Evolutionary conservation across 495 filamentous ascomycete species (phyloP).

Genomic region (Daldinia bambusicola): DNA sequence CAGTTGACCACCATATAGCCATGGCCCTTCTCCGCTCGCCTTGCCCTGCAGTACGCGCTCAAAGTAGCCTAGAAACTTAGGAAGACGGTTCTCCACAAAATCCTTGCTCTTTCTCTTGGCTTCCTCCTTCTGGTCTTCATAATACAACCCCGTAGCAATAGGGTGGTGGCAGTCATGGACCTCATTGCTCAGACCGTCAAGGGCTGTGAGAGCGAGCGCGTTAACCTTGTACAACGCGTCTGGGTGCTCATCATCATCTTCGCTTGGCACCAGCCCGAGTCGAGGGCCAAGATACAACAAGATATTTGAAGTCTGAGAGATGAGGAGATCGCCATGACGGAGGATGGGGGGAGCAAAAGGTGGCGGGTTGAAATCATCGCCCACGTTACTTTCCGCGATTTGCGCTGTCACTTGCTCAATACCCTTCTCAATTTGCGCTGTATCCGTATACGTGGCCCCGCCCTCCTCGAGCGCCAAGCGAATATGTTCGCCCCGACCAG

Average conservation of each 20-base stretch:
- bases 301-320: slow-evolving; percentile 73
- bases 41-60: slow-evolving; percentile 67
- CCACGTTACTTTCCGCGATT: slow-evolving; percentile 49
- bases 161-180: slow-evolving; percentile 76
- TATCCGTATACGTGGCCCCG: slow-evolving; percentile 68
- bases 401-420: slow-evolving; percentile 51
- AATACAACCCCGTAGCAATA: slow-evolving; percentile 64
- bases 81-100: slow-evolving; percentile 61
- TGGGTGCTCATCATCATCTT: slow-evolving; percentile 53
- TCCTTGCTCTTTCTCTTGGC: not conserved
- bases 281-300: slow-evolving; percentile 67
- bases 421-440: slow-evolving; percentile 54
- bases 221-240: slow-evolving; percentile 63
- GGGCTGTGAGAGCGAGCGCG: slow-evolving; percentile 67
- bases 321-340: slow-evolving; percentile 65
- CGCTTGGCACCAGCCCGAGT: slow-evolving; percentile 60
- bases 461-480: slow-evolving; percentile 72
- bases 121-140: slow-evolving; percentile 75
- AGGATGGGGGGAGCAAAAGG: slow-evolving; percentile 70
- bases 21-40: slow-evolving; percentile 64
- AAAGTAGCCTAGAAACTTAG: slow-evolving; percentile 74
- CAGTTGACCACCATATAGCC: slow-evolving; percentile 66
- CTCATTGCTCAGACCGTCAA: slow-evolving; percentile 72
- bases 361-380: slow-evolving; percentile 64
- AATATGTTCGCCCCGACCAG: slow-evolving; percentile 73